Evolutionary conservation across 768 basidiomycete species (phyloP).

Genomic region (Tulasnella sp.): DNA sequence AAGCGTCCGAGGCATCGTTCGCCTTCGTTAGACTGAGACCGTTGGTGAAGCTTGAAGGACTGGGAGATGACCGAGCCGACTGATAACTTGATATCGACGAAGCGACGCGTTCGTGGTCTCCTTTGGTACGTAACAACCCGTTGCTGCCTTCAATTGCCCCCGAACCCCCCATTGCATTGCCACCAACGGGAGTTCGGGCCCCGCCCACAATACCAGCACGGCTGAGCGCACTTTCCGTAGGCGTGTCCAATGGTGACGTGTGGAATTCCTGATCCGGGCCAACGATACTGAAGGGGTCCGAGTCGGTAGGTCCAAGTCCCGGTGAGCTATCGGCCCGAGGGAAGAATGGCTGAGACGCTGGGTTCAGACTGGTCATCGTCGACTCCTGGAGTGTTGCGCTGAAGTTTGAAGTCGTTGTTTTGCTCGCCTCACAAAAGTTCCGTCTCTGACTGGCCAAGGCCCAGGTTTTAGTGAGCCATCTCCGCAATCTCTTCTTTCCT

Average conservation of each 20-base stretch:
- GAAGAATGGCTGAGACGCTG: slow-evolving; percentile 37
- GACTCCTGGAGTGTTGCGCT: not conserved
- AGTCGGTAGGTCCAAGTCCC: not conserved
- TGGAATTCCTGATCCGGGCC: slow-evolving; percentile 11
- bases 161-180: not conserved
- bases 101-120: slow-evolving; percentile 16
- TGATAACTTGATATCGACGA: slow-evolving; percentile 18
- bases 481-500: not conserved
- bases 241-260: slow-evolving; percentile 14
- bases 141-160: slow-evolving; percentile 20
- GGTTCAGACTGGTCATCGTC: slow-evolving; percentile 35
- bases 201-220: slow-evolving; percentile 5
- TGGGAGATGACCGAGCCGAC: slow-evolving; percentile 26
- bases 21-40: slow-evolving; percentile 12
- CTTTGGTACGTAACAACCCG: not conserved
- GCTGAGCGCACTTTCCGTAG: not conserved
- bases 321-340: slow-evolving; percentile 4
- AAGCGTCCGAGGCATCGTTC: not conserved
- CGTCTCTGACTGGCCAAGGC: slow-evolving; percentile 15
- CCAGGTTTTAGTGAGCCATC: slow-evolving; percentile 1
- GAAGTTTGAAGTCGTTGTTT: slow-evolving; percentile 15
- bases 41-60: slow-evolving; percentile 17
- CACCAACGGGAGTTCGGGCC: slow-evolving; percentile 21
- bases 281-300: not conserved
- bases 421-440: slow-evolving; percentile 12